Evolutionary conservation across 345 rosid species (phyloP), one percentile per base, ranked within the genome.

Genomic region (Leavenworthia alabamica): DNA sequence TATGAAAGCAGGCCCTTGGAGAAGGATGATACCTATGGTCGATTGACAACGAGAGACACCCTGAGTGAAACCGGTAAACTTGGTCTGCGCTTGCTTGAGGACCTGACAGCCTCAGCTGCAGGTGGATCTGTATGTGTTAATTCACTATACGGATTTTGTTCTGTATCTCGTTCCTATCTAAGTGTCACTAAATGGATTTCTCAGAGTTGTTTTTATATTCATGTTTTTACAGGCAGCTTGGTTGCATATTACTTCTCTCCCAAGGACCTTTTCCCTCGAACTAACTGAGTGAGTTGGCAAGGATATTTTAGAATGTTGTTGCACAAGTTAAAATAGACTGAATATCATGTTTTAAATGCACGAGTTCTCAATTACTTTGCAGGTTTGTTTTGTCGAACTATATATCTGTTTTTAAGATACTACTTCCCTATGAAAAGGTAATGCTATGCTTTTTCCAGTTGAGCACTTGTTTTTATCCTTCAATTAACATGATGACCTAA

Each of bases 51-150:
- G 83, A 85, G 83, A 74, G 90, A 79, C 63, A 71, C 76, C 68
- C 68, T 81, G 68, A 79, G 81, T 56, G 74, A 76, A 52, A 68
- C 77, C 48, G 97, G 97, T 71, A 89, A 84, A 75, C 78, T 93
- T 63, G 99, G 96, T 79, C 84, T 89, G 75, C 86, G 78, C 52
- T 75, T 93, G 79, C 99, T 93, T 67, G 99, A 93, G 84, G 97
- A 89, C 95, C 86, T 89, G 88, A 89, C 96, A 87, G 97, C 97
- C 80, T 89, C 91, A 79, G 99, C 97, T 85, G 99, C 96, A 86
- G 96, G 99, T 89, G 99, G 97, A 93, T 87, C 94, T 83, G 97
- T 92, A 92, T 80, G 98, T 92, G 81, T 72, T 78, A 74, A 71
- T 70, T 80, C 81, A 70, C 47, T 68, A 39, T 41, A 66, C 26